Evolutionary conservation across 2,329 filamentous ascomycete species (phyloP).

Genomic region (Myriosclerotinia scirpicola): DNA sequence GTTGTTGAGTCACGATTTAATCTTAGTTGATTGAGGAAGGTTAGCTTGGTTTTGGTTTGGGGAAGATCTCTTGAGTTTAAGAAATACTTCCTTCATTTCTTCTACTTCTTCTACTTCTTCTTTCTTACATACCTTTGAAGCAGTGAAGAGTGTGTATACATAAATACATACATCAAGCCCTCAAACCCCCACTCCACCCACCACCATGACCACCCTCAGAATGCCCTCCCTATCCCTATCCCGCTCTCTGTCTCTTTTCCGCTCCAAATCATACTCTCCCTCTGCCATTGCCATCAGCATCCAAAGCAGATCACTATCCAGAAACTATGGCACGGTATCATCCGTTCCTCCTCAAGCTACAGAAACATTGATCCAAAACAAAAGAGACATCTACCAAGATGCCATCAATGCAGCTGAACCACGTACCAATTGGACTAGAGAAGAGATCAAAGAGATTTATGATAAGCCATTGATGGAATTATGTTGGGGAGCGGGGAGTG

Average conservation of each 20-base stretch:
- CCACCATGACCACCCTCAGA: conserved; percentile 3
- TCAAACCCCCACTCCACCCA: neutral
- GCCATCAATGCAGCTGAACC: conserved; percentile 62
- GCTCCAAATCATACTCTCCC: neutral
- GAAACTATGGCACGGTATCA: conserved; percentile 17
- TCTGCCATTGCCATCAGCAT: neutral
- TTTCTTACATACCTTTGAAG: neutral
- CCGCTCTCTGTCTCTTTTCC: neutral
- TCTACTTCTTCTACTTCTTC: neutral
- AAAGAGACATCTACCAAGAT: conserved; percentile 31
- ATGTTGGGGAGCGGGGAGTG: conserved; percentile 66
- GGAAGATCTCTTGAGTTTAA: neutral
- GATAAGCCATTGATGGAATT: conserved; percentile 79
- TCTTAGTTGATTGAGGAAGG: neutral
- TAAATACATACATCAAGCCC: neutral
- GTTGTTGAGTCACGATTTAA: conserved; percentile 9
- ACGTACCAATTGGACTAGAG: conserved; percentile 74
- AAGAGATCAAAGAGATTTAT: conserved; percentile 81
- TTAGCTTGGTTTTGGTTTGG: neutral
- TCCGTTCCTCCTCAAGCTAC: conserved; percentile 15
- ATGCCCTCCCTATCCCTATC: neutral
- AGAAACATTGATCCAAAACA: neutral
- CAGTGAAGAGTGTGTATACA: neutral
- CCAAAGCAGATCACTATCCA: neutral
- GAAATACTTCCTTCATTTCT: neutral